Percentiles rank a stretch among this genome's conserved stretches.
These are phyloP conservation scores for Parasitella parasitica DNA, from an alignment of 371 early-diverging fungal genomes.

Conservation along the genomic window DNA sequence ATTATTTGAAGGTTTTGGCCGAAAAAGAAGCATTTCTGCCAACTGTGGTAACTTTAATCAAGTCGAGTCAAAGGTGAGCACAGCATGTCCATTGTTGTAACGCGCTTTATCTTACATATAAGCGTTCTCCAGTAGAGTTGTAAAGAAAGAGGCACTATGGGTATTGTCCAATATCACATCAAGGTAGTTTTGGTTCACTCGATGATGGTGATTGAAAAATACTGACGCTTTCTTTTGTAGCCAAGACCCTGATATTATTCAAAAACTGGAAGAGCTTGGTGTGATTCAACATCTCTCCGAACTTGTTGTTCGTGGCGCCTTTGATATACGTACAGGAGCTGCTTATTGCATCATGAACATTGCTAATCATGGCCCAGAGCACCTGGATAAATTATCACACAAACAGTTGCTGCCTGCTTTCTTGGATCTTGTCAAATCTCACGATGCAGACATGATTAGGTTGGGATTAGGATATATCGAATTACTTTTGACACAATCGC, in stretches of 20 bases:
- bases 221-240: constrained; percentile 9
- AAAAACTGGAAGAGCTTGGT: constrained; percentile 51
- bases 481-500: constrained; percentile 18
- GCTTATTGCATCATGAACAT: constrained; percentile 31
- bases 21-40: constrained; percentile 49
- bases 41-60: constrained; percentile 47
- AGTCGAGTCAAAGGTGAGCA: constrained; percentile 59
- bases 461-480: constrained; percentile 26
- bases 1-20: constrained; percentile 48
- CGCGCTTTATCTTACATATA: not conserved
- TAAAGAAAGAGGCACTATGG: constrained; percentile 77
- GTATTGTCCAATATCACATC: constrained; percentile 74
- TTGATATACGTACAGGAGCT: constrained; percentile 67
- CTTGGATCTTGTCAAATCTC: constrained; percentile 23
- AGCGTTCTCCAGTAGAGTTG: constrained; percentile 43
- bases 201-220: too few relatives aligned
- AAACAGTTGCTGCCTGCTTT: constrained; percentile 16
- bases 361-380: constrained; percentile 23
- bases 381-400: constrained; percentile 18
- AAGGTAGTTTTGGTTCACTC: constrained; percentile 27
- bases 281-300: constrained; percentile 53
- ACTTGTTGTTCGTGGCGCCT: constrained; percentile 55
- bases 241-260: constrained; percentile 15
- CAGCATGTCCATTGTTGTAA: not conserved
- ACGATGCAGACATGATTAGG: constrained; percentile 29